These are phyloP conservation scores for Phytophthora chlamydospora DNA, from an alignment of 352 stramenopile species.

Conservation along the genomic window DNA sequence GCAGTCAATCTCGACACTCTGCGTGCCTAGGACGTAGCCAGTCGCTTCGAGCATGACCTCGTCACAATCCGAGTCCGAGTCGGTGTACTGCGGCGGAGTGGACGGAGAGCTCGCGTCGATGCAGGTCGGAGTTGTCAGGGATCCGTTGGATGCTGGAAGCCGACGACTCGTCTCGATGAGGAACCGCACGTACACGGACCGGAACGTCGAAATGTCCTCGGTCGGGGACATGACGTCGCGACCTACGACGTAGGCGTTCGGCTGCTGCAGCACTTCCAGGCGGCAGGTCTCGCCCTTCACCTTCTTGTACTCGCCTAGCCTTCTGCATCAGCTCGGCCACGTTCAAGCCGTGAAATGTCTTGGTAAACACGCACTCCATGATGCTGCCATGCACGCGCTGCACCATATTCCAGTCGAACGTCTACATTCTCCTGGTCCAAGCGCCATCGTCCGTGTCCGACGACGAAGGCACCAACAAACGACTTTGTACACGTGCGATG, in stretches of 20 bases:
- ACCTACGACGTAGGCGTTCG: conserved; percentile 41
- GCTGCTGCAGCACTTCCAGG: conserved; percentile 44
- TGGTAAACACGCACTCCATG: conserved; percentile 51
- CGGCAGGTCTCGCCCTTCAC: conserved; percentile 48
- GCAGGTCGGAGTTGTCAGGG: conserved; percentile 3
- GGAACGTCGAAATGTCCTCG: conserved; percentile 36
- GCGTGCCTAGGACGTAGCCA: conserved; percentile 47
- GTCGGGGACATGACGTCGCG: conserved; percentile 43
- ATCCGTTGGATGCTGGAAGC: too few species aligned
- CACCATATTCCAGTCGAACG: conserved; percentile 47
- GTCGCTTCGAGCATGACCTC: conserved; percentile 25
- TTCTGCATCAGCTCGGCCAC: conserved; percentile 41
- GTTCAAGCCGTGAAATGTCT: conserved; percentile 37
- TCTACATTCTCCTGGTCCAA: conserved; percentile 18
- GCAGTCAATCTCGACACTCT: conserved; percentile 41
- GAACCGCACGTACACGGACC: conserved; percentile 49
- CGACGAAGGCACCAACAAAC: conserved; percentile 25
- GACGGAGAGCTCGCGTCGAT: conserved; percentile 24
- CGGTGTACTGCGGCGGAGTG: conserved; percentile 12
- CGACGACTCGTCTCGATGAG: conserved; percentile 46
- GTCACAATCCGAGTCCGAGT: conserved; percentile 19
- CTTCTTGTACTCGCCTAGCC: conserved; percentile 40
- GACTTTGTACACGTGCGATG: conserved; percentile 34
- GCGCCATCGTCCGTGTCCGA: conserved; percentile 24
- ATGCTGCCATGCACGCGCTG: conserved; percentile 35